Base-by-base conservation (phyloP, 2,329 filamentous ascomycete genomes). In the Ascochyta koolunga region DNA sequence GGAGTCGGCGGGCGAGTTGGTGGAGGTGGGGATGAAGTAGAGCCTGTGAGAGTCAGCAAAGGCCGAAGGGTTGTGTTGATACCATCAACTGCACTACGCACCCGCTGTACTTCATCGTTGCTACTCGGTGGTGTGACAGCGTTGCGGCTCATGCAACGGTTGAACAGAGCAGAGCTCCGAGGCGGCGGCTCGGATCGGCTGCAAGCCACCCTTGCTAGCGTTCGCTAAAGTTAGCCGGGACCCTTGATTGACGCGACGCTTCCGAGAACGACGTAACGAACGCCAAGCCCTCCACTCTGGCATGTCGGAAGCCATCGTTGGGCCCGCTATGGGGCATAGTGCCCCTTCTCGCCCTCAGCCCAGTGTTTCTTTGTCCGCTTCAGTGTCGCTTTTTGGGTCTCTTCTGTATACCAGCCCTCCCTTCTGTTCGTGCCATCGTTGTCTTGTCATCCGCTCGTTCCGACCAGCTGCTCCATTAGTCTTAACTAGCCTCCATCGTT, bases 21-120 rank as follows among this genome's bases (percentile, higher is more conserved):
- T 58, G 10, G 59, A 65, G 47, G 67, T 69, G 48, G 64, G 60
- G 53, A 75, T 61, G 62, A 69, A 68, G 59, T 69, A 75, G 25
- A 75, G 56, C 40, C 72, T 73, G 32, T 11, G 1, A 16, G 5
- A 6, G 24, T 44, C 18, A 38, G 39, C 19, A 15, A n/a, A 2
- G 5, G 6, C 11, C 3, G 18, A 8, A 9, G 6, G 2, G 6
- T 2, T 9, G 8, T 33, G 7, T 3, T n/a, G 15, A 7, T 4
- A 16, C 7, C 7, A 18, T 11, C 2, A 5, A 16, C 13, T 7
- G 13, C 5, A 36, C 6, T n/a, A 22, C 59, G 11, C 33, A 61
- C 62, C 61, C 62, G 54, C 59, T 61, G 52, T 66, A 66, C 54
- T 60, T 64, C 62, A 66, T 64, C 16, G 32, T 59, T 27, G 27